Evolutionary conservation across 2,329 filamentous ascomycete genomes (phyloP).

Genomic region (Emericellopsis atlantica): DNA sequence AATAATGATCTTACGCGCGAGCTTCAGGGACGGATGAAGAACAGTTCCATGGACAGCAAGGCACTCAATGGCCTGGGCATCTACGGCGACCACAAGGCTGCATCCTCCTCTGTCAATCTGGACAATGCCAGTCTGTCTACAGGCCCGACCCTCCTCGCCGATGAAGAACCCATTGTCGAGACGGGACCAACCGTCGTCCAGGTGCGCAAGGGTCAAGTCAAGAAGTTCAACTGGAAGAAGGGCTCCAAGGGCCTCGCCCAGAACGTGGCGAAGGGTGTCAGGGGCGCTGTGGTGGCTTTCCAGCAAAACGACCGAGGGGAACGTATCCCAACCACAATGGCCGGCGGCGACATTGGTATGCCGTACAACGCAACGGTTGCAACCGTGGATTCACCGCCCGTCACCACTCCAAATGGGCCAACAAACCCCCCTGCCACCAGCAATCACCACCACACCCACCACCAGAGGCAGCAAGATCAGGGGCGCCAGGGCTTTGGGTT

Average conservation of each 20-base stretch:
- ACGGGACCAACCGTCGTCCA: constrained; percentile 87
- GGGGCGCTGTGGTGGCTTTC: constrained; percentile 74
- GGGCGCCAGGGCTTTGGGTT: constrained; percentile 55
- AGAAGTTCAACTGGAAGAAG: constrained; percentile 99
- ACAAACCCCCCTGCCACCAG: constrained; percentile 3
- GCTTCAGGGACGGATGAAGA: constrained; percentile 87
- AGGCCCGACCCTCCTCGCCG: constrained; percentile 42
- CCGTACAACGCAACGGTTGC: constrained; percentile 58
- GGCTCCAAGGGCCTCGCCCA: constrained; percentile 88
- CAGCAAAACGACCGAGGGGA: constrained; percentile 49
- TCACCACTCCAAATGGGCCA: constrained; percentile 9
- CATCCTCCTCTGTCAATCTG: constrained; percentile 32
- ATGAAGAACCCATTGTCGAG: constrained; percentile 53
- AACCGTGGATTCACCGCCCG: constrained; percentile 34
- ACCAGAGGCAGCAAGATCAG: constrained; percentile 15
- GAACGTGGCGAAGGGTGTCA: constrained; percentile 86
- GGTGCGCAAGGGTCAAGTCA: constrained; percentile 84
- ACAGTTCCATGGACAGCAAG: constrained; percentile 41
- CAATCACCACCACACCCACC: constrained; percentile 7
- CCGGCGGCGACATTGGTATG: constrained; percentile 52
- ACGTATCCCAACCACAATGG: constrained; percentile 37
- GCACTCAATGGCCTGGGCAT: constrained; percentile 44
- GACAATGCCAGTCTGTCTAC: constrained; percentile 42
- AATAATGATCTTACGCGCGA: constrained; percentile 93
- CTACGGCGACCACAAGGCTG: constrained; percentile 39